Conservation (phyloP, 2,329 filamentous ascomycete genomes). For the Dactylonectria estremocensis region DNA sequence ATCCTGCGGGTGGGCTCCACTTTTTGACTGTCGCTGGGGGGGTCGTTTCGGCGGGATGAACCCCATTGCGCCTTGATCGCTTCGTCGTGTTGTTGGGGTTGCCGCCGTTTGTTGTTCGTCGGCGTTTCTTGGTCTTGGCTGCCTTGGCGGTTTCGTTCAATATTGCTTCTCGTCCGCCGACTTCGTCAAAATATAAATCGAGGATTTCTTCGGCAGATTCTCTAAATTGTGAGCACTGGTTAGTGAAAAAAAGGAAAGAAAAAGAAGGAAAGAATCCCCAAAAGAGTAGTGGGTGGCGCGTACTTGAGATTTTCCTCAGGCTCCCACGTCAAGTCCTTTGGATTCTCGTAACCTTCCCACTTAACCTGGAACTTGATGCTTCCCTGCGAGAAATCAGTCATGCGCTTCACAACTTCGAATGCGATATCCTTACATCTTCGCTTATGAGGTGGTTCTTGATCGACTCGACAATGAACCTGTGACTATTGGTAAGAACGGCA, state of each 20-base stretch:
- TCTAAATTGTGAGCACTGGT: slow-evolving; percentile 51
- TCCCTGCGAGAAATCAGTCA: slow-evolving; percentile 55
- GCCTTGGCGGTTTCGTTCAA: slow-evolving; percentile 66
- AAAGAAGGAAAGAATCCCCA: not conserved
- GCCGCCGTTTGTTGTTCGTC: slow-evolving; percentile 60
- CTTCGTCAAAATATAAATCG: slow-evolving; percentile 72
- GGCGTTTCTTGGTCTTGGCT: slow-evolving; percentile 71
- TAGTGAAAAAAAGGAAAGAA: not conserved
- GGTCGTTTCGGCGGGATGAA: slow-evolving; percentile 65
- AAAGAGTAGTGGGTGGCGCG: slow-evolving; percentile 7
- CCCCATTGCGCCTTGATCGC: slow-evolving; percentile 62
- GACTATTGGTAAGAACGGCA: slow-evolving; percentile 38
- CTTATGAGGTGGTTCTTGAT: slow-evolving; percentile 78
- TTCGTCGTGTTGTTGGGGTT: slow-evolving; percentile 59
- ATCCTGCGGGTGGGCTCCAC: slow-evolving; percentile 80
- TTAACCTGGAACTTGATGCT: slow-evolving; percentile 78
- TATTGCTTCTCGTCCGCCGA: slow-evolving; percentile 75
- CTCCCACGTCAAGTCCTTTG: slow-evolving; percentile 83
- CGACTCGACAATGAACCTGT: slow-evolving; percentile 81
- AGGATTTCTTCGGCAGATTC: slow-evolving; percentile 74
- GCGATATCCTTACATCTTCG: slow-evolving; percentile 61
- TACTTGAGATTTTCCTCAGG: slow-evolving; percentile 74
- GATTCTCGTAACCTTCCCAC: slow-evolving; percentile 84
- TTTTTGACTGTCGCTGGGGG: slow-evolving; percentile 63
- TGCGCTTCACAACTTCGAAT: not conserved